Conservation (phyloP, 768 basidiomycete genomes). For the Leccinum truebloodii region DNA sequence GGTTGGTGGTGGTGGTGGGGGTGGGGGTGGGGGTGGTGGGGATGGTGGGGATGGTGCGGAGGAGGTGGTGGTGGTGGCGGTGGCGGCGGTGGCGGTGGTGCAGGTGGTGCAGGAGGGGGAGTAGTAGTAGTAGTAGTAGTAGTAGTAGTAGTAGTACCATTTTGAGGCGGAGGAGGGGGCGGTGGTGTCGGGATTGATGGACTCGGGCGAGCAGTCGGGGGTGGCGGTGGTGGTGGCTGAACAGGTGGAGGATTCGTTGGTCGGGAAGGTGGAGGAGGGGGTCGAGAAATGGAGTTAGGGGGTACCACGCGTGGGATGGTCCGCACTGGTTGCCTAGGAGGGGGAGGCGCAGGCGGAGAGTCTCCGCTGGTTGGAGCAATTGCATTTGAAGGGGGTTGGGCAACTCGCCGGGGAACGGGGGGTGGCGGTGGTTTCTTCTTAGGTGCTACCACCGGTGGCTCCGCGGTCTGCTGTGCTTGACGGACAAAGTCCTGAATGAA, state of each 20-base stretch:
- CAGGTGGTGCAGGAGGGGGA: slow-evolving; percentile 32
- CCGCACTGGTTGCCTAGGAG: slow-evolving; percentile 21
- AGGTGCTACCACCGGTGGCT: slow-evolving; percentile 41
- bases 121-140: too few species aligned
- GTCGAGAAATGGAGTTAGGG: slow-evolving; percentile 1
- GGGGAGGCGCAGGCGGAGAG: slow-evolving; percentile 34
- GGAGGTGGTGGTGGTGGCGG: slow-evolving; percentile 31
- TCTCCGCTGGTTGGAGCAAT: slow-evolving; percentile 24
- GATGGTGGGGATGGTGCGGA: slow-evolving; percentile 34
- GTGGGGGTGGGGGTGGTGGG: slow-evolving; percentile 26
- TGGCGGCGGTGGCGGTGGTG: slow-evolving; percentile 42
- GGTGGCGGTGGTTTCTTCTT: slow-evolving; percentile 46
- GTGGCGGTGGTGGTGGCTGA: slow-evolving; percentile 32
- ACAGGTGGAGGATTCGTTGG: slow-evolving; percentile 36
- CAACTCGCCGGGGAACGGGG: slow-evolving; percentile 34
- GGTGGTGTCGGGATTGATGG: slow-evolving; percentile 36
- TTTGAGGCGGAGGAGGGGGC: slow-evolving; percentile 24
- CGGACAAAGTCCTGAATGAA: slow-evolving; percentile 86
- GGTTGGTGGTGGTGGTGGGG: slow-evolving; percentile 32
- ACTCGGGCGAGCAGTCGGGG: slow-evolving; percentile 18
- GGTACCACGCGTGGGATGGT: slow-evolving; percentile 23
- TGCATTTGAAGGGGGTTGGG: slow-evolving; percentile 29
- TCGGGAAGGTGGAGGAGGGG: slow-evolving; percentile 30
- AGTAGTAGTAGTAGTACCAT: too few species aligned
- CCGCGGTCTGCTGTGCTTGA: slow-evolving; percentile 38